A percentile compares a stretch with the other conserved stretches of the same genome.
phyloP scores from a whole-genome alignment of 73 alveolate species.

The Tetrahymena borealis region DNA sequence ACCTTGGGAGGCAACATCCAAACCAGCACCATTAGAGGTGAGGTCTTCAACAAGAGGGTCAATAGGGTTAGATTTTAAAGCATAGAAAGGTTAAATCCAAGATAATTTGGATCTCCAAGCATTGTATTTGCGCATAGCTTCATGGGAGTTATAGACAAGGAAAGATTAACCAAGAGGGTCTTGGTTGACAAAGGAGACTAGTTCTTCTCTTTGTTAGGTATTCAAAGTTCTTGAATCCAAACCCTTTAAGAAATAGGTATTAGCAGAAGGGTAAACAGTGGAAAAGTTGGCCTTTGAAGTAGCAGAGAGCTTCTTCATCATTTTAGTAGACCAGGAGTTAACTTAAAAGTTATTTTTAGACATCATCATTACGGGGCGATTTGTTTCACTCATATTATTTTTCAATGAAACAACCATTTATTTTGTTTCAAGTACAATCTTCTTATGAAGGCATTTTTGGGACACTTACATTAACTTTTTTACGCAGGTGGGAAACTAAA shows the following conservation, averaged over 20 bases:
- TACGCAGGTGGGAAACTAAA: not conserved
- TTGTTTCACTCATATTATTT: not conserved
- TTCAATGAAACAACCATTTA: not conserved
- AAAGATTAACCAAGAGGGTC: slow-evolving; percentile 30
- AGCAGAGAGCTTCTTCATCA: not conserved
- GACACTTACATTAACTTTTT: not conserved
- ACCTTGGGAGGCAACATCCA: slow-evolving; percentile 46
- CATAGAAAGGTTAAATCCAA: slow-evolving; percentile 35
- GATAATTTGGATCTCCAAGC: slow-evolving; percentile 16
- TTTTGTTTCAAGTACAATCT: not conserved
- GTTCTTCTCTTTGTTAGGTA: slow-evolving; percentile 9
- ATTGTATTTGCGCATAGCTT: not conserved
- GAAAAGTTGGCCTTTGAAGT: not conserved
- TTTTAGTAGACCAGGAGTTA: not conserved
- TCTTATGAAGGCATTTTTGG: not conserved
- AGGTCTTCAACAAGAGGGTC: slow-evolving; percentile 24
- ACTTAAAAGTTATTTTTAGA: not conserved
- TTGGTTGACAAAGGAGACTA: slow-evolving; percentile 7
- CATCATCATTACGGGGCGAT: not conserved
- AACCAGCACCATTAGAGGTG: slow-evolving; percentile 21
- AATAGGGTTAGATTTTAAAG: slow-evolving; percentile 39
- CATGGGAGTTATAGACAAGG: slow-evolving; percentile 19
- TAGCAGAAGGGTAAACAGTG: not conserved
- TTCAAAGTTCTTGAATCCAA: not conserved
- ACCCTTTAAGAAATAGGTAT: not conserved